Conservation (phyloP, 805 yeast species). For the Millerozyma acaciae region DNA sequence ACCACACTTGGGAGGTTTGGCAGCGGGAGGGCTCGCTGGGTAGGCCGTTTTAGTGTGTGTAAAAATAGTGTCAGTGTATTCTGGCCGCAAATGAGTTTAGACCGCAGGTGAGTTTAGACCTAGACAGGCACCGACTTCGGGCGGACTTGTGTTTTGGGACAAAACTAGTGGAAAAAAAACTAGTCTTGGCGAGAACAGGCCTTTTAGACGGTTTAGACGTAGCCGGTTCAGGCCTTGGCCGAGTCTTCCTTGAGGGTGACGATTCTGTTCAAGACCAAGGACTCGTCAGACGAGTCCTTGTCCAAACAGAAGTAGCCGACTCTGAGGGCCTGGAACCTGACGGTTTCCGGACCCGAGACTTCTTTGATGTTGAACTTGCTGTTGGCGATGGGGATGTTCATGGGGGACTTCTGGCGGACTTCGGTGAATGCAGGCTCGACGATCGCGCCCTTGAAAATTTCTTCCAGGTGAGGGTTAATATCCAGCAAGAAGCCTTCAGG, state of each 20-base stretch:
- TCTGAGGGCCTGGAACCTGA: conserved; percentile 95
- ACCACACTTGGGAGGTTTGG: too few species aligned
- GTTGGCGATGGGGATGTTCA: conserved; percentile 57
- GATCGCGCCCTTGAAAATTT: conserved; percentile 58
- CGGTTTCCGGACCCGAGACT: conserved; percentile 63
- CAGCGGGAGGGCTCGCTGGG: too few species aligned
- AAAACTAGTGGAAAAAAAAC: too few species aligned
- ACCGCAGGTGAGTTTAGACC: too few species aligned
- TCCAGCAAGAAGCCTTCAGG: conserved; percentile 89
- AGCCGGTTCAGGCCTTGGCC: conserved; percentile 10
- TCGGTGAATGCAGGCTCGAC: conserved; percentile 74
- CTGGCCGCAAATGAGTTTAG: too few species aligned
- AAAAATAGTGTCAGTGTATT: too few species aligned
- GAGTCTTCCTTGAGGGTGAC: conserved; percentile 78
- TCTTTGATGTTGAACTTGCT: conserved; percentile 73
- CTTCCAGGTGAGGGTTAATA: conserved; percentile 76
- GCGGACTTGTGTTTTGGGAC: too few species aligned
- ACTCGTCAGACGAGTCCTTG: conserved; percentile 60
- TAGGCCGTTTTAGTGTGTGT: too few species aligned
- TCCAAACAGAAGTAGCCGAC: conserved; percentile 95
- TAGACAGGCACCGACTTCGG: too few species aligned
- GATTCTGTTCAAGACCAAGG: conserved; percentile 78
- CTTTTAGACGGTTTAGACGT: too few species aligned
- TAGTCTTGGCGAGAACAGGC: too few species aligned
- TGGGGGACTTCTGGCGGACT: conserved; percentile 67